Evolutionary conservation across 306 rosid genomes (phyloP), one percentile per base, ranked within the genome.

Genomic region (Pterocarpus santalinus): DNA sequence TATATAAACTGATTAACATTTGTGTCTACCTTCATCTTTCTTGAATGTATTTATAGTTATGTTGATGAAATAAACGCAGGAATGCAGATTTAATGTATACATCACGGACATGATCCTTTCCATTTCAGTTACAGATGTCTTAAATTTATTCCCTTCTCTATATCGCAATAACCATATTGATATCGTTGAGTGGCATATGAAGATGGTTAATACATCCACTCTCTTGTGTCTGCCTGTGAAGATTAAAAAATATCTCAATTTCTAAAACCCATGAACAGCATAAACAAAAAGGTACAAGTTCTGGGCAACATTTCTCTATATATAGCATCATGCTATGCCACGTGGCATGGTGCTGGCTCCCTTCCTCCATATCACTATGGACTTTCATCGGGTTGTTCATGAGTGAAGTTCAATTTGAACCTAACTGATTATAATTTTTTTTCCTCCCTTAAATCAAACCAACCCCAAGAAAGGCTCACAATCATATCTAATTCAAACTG

Each of bases 1-100:
- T 75, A 49, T 16, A 79, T 81, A 75, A 81, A 55, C 28, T 64
- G 69, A 16, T 57, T 41, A 68, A 79, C 77, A 53, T 32, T 57
- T 52, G 63, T 68, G 72, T 38, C 65, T 73, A 65, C 15, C 62
- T 17, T 49, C 56, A 56, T 77, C 72, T 66, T 64, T 64, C 63
- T 60, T 74, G 77, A 80, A 81, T 69, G 86, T 84, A 85, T 70
- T 62, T 47, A 60, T 22, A 73, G 58, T 69, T 36, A 81, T 73
- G 77, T 69, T 60, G 75, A 78, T 11, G 15, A 78, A 56, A 81
- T 73, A 74, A 82, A 78, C 56, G 67, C 64, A 78, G 77, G 75
- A 65, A 79, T 74, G 62, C 63, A 75, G 44, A 81, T 55, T 47
- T 10, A 69, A 55, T 81, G 86, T 77, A 70, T 70, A 81, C 69